phyloP scores from a whole-genome alignment of 495 filamentous ascomycete genomes.

The Penicillium angulare region DNA sequence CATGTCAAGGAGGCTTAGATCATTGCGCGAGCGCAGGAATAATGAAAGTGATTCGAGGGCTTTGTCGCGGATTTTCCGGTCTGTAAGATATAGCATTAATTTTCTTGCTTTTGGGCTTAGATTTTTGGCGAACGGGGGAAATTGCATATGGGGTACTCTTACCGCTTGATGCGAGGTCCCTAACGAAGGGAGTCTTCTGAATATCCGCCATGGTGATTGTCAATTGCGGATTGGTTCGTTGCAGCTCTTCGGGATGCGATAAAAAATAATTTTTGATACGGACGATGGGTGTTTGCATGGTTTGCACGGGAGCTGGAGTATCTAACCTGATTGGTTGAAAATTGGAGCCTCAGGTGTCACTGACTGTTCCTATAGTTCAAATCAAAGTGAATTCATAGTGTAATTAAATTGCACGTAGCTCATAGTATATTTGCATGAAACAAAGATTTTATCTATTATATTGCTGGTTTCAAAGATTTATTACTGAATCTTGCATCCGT shows the following conservation, averaged over 20 bases:
- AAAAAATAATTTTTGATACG: conserved; percentile 35
- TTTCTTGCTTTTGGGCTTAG: background rate
- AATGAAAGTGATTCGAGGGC: conserved; percentile 75
- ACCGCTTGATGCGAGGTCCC: conserved; percentile 77
- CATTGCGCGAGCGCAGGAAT: conserved; percentile 67
- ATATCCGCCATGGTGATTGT: conserved; percentile 46
- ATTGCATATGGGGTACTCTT: conserved; percentile 15
- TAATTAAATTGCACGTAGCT: too few relatives aligned
- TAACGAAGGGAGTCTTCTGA: conserved; percentile 67
- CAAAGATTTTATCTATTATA: too few relatives aligned
- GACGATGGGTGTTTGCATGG: conserved; percentile 1
- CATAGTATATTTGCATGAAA: too few relatives aligned
- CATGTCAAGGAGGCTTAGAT: conserved; percentile 71
- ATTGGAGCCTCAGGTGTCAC: conserved; percentile 14
- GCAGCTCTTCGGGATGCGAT: conserved; percentile 18
- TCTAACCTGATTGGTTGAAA: background rate
- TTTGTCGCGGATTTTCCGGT: conserved; percentile 76
- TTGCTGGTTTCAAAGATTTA: too few relatives aligned
- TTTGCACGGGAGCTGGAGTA: background rate
- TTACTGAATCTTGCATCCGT: background rate
- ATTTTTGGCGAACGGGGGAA: background rate
- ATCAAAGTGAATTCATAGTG: background rate
- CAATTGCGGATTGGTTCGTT: conserved; percentile 6
- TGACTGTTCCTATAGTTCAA: background rate
- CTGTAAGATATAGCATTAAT: conserved; percentile 36